Conservation (phyloP, 2,329 filamentous ascomycete genomes). For the Paramyrothecium roridum region DNA sequence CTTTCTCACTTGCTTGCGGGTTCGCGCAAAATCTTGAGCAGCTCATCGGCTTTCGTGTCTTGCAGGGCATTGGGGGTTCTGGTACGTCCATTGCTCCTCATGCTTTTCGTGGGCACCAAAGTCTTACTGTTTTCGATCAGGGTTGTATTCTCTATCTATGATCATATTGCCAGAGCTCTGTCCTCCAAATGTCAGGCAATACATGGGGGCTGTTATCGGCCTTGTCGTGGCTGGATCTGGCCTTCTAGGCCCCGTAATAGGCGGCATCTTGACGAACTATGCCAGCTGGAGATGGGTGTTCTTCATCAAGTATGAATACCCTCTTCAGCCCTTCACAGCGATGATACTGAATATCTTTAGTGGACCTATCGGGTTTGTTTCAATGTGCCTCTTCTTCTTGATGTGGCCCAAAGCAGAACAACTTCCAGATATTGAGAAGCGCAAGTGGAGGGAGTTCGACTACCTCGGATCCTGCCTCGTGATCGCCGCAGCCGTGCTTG, state of each 20-base stretch:
- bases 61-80: constrained; percentile 51
- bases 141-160: constrained; percentile 55
- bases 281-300: constrained; percentile 53
- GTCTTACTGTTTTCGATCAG: constrained; percentile 15
- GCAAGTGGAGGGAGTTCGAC: constrained; percentile 49
- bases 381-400: constrained; percentile 43
- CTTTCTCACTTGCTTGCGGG: constrained; percentile 54
- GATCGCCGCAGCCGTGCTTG: constrained; percentile 48
- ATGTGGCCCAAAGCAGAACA: constrained; percentile 46
- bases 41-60: constrained; percentile 44
- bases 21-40: constrained; percentile 29
- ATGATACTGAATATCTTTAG: constrained; percentile 25
- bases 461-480: constrained; percentile 50
- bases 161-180: constrained; percentile 50
- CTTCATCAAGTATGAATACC: constrained; percentile 49
- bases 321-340: no score
- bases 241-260: constrained; percentile 49
- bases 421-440: constrained; percentile 32
- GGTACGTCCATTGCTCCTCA: constrained; percentile 27
- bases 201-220: constrained; percentile 46
- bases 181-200: constrained; percentile 33
- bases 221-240: constrained; percentile 45
- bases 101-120: neutral
- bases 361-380: constrained; percentile 45
- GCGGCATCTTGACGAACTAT: constrained; percentile 47